Conservation (phyloP, 805 yeast species). For the Barnettozyma pratensis region DNA sequence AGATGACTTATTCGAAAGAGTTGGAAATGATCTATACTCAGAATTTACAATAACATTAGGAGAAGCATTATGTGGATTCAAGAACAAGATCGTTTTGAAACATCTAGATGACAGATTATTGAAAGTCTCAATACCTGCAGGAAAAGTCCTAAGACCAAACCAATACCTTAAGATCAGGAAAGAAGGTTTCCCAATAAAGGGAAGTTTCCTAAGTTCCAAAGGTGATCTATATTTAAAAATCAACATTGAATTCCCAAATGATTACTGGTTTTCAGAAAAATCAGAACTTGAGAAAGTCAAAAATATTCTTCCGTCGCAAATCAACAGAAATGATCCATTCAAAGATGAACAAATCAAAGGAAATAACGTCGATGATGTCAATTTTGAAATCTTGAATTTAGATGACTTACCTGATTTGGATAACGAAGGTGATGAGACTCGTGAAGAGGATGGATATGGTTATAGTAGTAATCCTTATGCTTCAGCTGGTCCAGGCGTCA, state of each 20-base stretch:
- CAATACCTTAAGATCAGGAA: slow-evolving; percentile 56
- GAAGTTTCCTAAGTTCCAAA: slow-evolving; percentile 23
- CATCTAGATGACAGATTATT: slow-evolving; percentile 80
- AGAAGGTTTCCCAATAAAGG: slow-evolving; percentile 79
- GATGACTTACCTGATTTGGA: slow-evolving; percentile 24
- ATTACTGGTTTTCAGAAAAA: slow-evolving; percentile 77
- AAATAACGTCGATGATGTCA: slow-evolving; percentile 27
- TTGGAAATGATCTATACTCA: slow-evolving; percentile 61
- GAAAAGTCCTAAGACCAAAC: slow-evolving; percentile 78
- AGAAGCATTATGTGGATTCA: slow-evolving; percentile 84
- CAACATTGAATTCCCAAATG: slow-evolving; percentile 77
- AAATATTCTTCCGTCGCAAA: slow-evolving; percentile 45
- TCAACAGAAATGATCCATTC: slow-evolving; percentile 5
- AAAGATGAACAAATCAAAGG: slow-evolving; percentile 18
- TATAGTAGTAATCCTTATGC: slow-evolving; percentile 3
- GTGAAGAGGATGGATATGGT: slow-evolving; percentile 9
- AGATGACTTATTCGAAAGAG: slow-evolving; percentile 42
- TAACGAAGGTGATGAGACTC: slow-evolving; percentile 15
- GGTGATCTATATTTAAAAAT: slow-evolving; percentile 72
- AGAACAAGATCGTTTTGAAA: slow-evolving; percentile 51
- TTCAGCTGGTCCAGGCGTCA: slow-evolving; percentile 21
- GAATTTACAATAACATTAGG: slow-evolving; percentile 56
- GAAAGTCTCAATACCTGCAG: slow-evolving; percentile 59
- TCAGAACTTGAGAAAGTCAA: slow-evolving; percentile 52
- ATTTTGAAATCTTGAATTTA: slow-evolving; percentile 20